Evolutionary conservation across 805 yeast species (phyloP).

Genomic region (Tetrapisispora pingtungensis): DNA sequence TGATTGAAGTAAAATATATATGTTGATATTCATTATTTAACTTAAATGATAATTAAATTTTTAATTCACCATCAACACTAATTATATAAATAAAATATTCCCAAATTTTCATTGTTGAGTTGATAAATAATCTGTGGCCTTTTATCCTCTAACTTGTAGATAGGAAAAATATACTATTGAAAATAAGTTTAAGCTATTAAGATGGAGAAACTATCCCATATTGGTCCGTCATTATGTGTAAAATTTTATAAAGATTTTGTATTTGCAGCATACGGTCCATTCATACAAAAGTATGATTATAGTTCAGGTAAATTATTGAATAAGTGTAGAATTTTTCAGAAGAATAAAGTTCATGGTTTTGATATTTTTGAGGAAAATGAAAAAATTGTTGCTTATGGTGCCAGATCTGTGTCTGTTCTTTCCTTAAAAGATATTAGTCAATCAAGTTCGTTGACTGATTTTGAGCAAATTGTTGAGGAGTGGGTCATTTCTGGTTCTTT

Average conservation of each 20-base stretch:
- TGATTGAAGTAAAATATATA: too few relatives aligned
- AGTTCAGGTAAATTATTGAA: constrained; percentile 30
- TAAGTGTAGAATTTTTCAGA: constrained; percentile 42
- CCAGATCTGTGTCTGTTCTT: constrained; percentile 49
- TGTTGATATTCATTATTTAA: too few relatives aligned
- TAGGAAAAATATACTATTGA: too few relatives aligned
- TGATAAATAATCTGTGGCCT: too few relatives aligned
- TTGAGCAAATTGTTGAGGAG: constrained; percentile 54
- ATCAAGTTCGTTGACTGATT: constrained; percentile 8
- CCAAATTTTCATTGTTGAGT: too few relatives aligned
- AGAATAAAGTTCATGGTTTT: constrained; percentile 80
- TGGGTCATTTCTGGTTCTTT: constrained; percentile 69
- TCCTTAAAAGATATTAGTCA: constrained; percentile 25
- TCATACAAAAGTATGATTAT: constrained; percentile 44
- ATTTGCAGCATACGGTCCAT: constrained; percentile 66
- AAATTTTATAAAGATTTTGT: constrained; percentile 31
- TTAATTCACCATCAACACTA: too few relatives aligned
- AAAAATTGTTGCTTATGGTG: constrained; percentile 49
- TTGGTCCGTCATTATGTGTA: constrained; percentile 67
- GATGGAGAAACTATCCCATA: constrained; percentile 21
- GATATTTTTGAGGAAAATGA: constrained; percentile 29
- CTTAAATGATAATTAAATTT: too few relatives aligned
- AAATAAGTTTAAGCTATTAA: too few relatives aligned
- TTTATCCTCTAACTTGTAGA: too few relatives aligned
- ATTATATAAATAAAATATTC: too few relatives aligned